These are phyloP conservation scores for Pseudotulostoma volvatum DNA, from an alignment of 495 filamentous ascomycete species.

Conservation along the genomic window DNA sequence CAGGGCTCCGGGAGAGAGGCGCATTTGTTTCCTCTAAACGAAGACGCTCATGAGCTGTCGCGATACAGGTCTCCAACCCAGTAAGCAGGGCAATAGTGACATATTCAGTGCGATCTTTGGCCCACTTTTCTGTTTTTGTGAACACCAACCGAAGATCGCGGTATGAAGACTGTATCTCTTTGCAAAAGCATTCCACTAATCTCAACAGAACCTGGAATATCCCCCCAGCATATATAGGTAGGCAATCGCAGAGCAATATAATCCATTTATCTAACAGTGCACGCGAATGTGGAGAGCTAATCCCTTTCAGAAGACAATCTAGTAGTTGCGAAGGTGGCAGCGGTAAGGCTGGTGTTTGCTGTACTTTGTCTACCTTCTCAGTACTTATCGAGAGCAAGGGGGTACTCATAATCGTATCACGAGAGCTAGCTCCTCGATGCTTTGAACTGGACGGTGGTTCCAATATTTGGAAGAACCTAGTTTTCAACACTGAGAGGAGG, in stretches of 20 bases:
- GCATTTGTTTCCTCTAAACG: constrained; percentile 55
- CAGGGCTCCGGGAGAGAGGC: constrained; percentile 54
- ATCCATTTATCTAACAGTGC: constrained; percentile 83
- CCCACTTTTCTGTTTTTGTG: constrained; percentile 27
- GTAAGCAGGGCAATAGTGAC: constrained; percentile 59
- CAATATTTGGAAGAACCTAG: constrained; percentile 37
- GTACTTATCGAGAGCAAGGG: constrained; percentile 33
- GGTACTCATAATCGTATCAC: constrained; percentile 30
- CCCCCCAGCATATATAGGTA: constrained; percentile 63
- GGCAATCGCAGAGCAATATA: constrained; percentile 62
- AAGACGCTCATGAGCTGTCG: constrained; percentile 71
- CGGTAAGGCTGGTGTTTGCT: constrained; percentile 16
- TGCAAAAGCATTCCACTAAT: constrained; percentile 75
- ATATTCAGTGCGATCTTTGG: constrained; percentile 28
- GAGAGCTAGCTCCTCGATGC: constrained; percentile 26
- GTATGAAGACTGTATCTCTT: constrained; percentile 56
- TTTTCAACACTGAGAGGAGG: constrained; percentile 50
- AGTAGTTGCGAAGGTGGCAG: constrained; percentile 59
- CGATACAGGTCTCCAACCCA: constrained; percentile 78
- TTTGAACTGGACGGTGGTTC: constrained; percentile 19
- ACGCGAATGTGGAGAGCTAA: constrained; percentile 58
- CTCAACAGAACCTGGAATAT: constrained; percentile 85
- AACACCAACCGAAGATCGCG: constrained; percentile 36
- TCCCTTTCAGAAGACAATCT: constrained; percentile 66
- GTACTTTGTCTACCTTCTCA: constrained; percentile 28